Evolutionary conservation across 371 early-diverging fungal species (phyloP), one percentile per base, ranked within the genome.

Genomic region (Mortierella sp.): DNA sequence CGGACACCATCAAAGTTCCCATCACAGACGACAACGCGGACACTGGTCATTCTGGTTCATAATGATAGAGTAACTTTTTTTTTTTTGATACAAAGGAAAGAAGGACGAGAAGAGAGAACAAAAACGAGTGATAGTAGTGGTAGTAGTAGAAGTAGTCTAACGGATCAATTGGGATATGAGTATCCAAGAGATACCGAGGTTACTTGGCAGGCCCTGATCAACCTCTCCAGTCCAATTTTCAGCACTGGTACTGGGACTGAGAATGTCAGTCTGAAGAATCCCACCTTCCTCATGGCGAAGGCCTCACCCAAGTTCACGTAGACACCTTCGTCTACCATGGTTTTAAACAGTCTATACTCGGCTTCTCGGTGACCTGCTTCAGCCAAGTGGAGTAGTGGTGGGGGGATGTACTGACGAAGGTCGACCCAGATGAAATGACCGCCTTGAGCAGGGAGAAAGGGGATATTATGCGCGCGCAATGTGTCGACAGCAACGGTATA

Each of bases 381-480:
- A 0, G 70, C 60, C 17, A 77, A 54, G 9, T 79, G 67, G 1
- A 19, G n/a, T 17, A 53, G 34, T 1, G 44, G 16, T 5, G 46
- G 16, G 2, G 74, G 51, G 54, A 80, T 69, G 54, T 25, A 55
- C 60, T 79, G 40, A 27, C 68, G 62, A 34, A 91, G 57, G 54
- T 88, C 86, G 27, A 90, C 60, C 84, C 90, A 85, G 8, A 92
- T 41, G 67, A 91, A 94, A 67, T 86, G 88, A 1, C 91, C 92
- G 1, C 88, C 88, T 28, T 88, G 79, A 8, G 88, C 85, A 2
- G 84, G 84, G 5, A 88, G 31, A 49, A 77, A 91, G 13, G 80
- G 60, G 43, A 94, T 81, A 0, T 71, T 60, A 48, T 82, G 79
- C 49, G 71, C 43, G 1, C 72, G 69, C 14, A 92, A 67, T 31